Evolutionary conservation across 2,329 filamentous ascomycete genomes (phyloP), one percentile per base, ranked within the genome.

Genomic region (Blastomyces parvus): DNA sequence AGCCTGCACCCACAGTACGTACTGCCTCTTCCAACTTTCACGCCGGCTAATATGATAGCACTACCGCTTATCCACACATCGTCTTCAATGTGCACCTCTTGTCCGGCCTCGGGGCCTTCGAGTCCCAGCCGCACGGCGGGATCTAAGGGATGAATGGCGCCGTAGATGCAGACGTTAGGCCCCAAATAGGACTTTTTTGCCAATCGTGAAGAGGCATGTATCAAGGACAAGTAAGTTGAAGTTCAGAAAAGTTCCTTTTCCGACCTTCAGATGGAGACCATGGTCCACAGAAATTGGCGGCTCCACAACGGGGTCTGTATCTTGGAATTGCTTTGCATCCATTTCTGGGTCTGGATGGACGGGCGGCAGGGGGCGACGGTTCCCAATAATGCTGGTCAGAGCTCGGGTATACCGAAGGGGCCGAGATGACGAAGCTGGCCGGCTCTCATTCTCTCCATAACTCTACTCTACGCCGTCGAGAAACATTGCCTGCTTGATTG

Each of bases 11-110:
- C 65, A 95, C 82, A n/a, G n/a, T n/a, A n/a, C 0, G 87, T 88
- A 4, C 79, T 81, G 0, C 90, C 90, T 62, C 82, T 80, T 0
- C 91, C 90, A 67, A 96, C 87, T 0, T 83, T 91, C 30, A 96
- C 85, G 0, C 91, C 90, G 0, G 89, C 85, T 52, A 92, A 77
- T 19, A 96, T 83, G 27, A 81, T 84, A 5, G 85, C 86, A 69
- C 86, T 87, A 0, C 88, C 88, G 0, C 87, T 88, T 36, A 93
- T 75, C 89, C 89, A 91, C 75, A 88, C 89, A 77, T 95, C 91
- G 67, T 91, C 86, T 0, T 87, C 90, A 62, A 95, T 85, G 27
- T 79, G 82, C 65, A 96, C 89, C 9, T 88, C 83, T 30, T 83
- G 84, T 0, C 90, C 91, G 6, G 77, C 70, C 74, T 96, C 91